A percentile compares a stretch with the other conserved stretches of the same genome.
These are phyloP conservation scores for Pseudomassariella vexata DNA, from an alignment of 2,329 filamentous ascomycete species.

Conservation along the genomic window DNA sequence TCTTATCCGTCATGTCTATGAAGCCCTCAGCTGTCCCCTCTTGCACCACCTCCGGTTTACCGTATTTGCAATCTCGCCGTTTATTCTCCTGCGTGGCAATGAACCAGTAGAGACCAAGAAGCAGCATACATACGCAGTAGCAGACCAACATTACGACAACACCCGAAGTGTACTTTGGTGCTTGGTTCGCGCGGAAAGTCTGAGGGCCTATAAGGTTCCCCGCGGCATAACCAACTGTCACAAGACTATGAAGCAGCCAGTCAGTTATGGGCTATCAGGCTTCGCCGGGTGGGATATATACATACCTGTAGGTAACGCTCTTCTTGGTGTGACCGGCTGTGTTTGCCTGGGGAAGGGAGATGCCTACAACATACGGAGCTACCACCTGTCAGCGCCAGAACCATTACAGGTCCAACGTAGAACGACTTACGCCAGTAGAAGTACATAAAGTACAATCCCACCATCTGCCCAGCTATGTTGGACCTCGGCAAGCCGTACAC, in stretches of 20 bases:
- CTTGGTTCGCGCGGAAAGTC: constrained; percentile 31
- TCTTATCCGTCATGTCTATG: constrained; percentile 15
- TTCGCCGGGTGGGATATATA: neutral
- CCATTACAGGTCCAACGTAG: neutral
- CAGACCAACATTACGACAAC: constrained; percentile 29
- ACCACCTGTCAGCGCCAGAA: constrained; percentile 1
- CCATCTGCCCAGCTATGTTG: constrained; percentile 30
- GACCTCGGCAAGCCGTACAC: constrained; percentile 15
- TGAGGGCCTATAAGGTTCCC: constrained; percentile 36
- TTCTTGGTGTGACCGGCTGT: constrained; percentile 31
- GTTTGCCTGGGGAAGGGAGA: constrained; percentile 20
- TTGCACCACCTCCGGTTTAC: constrained; percentile 13
- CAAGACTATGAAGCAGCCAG: constrained; percentile 13
- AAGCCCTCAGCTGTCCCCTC: constrained; percentile 16
- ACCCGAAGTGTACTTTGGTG: constrained; percentile 29
- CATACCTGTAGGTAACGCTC: constrained; percentile 24
- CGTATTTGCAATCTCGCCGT: constrained; percentile 17
- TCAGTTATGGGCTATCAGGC: neutral
- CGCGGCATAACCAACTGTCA: constrained; percentile 32
- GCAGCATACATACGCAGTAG: constrained; percentile 25
- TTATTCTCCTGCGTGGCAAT: constrained; percentile 19
- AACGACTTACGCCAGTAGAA: constrained; percentile 27
- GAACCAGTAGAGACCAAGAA: constrained; percentile 25
- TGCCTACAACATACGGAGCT: constrained; percentile 20
- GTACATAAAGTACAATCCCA: constrained; percentile 32